Evolutionary conservation across 164 flowering plant species (phyloP).

Genomic region (Liquidambar formosana): DNA sequence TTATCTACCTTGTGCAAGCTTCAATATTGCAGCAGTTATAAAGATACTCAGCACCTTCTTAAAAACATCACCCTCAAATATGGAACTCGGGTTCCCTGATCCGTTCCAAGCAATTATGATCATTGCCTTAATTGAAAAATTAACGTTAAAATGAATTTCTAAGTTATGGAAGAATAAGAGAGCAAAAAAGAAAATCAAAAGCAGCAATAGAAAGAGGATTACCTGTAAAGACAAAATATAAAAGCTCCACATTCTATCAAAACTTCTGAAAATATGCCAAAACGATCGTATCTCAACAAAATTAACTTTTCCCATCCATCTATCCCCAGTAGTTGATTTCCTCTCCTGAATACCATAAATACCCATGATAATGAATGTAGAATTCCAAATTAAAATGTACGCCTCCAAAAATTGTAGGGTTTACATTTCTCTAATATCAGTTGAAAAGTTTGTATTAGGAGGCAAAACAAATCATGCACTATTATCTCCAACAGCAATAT

Average conservation of each 20-base stretch:
- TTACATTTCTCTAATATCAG: too few relatives aligned
- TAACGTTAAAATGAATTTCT: background rate
- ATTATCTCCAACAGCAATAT: too few relatives aligned
- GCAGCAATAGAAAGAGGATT: background rate
- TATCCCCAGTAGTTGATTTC: slow-evolving; percentile 34
- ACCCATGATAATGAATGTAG: background rate
- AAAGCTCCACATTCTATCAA: slow-evolving; percentile 94
- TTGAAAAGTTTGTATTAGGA: background rate
- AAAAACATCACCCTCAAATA: slow-evolving; percentile 65
- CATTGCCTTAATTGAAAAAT: slow-evolving; percentile 60
- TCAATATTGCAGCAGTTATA: slow-evolving; percentile 89
- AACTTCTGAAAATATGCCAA: slow-evolving; percentile 90
- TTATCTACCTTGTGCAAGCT: slow-evolving; percentile 75
- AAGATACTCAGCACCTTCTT: slow-evolving; percentile 77
- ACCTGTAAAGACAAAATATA: slow-evolving; percentile 82
- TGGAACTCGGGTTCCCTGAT: slow-evolving; percentile 50
- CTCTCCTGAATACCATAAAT: slow-evolving; percentile 44
- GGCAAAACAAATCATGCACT: too few relatives aligned
- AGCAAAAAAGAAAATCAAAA: slow-evolving; percentile 4
- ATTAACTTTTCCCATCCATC: slow-evolving; percentile 86
- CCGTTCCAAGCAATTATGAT: slow-evolving; percentile 93
- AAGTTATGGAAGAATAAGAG: background rate
- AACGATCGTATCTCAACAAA: slow-evolving; percentile 91
- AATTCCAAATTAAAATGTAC: background rate
- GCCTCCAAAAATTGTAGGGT: background rate